A percentile compares a stretch with the other conserved stretches of the same genome.
Evolutionary conservation across 768 basidiomycete species (phyloP).

Genomic region (Kwoniella dendrophila): DNA sequence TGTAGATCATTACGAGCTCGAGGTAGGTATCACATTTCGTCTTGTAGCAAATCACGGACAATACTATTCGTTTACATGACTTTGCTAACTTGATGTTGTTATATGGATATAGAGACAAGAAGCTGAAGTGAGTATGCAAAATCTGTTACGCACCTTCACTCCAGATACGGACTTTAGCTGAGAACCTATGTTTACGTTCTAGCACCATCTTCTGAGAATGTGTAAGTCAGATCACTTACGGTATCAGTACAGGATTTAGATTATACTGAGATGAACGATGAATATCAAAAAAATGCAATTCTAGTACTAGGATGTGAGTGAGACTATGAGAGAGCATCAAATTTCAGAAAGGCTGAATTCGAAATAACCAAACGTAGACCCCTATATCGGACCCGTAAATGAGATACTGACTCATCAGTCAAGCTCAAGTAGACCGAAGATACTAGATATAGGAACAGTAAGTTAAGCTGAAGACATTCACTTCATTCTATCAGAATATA

Average conservation of each 20-base stretch:
- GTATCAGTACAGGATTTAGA: no score
- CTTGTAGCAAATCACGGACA: no score
- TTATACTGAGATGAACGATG: no score
- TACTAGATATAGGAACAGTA: conserved; percentile 3
- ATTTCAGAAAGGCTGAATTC: no score
- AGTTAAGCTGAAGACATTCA: neutral
- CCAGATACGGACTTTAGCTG: neutral
- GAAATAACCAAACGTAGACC: neutral
- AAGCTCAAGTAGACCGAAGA: neutral
- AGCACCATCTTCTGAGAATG: conserved; percentile 4
- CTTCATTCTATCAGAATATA: no score
- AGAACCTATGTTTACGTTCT: neutral
- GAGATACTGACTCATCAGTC: neutral
- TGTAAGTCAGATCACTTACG: neutral
- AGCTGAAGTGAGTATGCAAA: conserved; percentile 2
- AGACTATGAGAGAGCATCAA: no score
- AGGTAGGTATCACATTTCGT: no score
- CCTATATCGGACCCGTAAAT: neutral
- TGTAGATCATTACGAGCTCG: neutral
- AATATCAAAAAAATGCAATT: neutral
- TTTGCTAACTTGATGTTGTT: neutral
- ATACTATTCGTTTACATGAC: no score
- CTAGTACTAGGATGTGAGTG: conserved; percentile 2
- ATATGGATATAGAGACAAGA: neutral
- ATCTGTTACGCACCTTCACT: neutral